Evolutionary conservation across 495 filamentous ascomycete genomes (phyloP), one percentile per base, ranked within the genome.

Genomic region (Neurospora pannonica): DNA sequence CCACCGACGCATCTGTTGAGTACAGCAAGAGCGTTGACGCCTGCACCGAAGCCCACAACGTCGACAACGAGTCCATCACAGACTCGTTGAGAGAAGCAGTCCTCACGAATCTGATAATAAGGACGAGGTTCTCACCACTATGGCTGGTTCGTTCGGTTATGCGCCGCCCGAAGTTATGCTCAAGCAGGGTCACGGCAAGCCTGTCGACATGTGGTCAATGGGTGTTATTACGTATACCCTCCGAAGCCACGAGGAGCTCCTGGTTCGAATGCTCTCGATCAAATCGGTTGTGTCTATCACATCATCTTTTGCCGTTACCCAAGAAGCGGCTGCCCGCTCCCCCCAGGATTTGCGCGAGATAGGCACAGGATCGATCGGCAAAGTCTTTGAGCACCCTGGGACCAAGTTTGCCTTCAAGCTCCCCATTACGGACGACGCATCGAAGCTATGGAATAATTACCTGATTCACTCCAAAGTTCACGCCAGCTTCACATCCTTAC

Each of bases 21-120:
- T 98, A 97, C 85, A 97, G 90, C 85, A 94, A 92, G 81, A 97
- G 92, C 78, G 85, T 97, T 60, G 97, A 99, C 79, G 92, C 90
- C 24, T 97, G 94, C 86, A 89, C 89, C 40, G 93, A 94, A 76
- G 96, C 97, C 4, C 83, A 87, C 2, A 87, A 90, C 74, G 88
- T 94, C 21, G 97, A 99, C 81, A 89, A 83, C 34, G 84, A 86
- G 72, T 46, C 19, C 0, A 46, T 46, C 3, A 46, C 42, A 0
- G 42, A 46, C 7, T 46, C 42, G 19, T 10, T 46, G 7, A 46
- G 19, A 46, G 42, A 46, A 1, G 42, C n/a, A 9, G 42, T 4
- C 8, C 7, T 46, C 42, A 46, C 15, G 5, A n/a, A n/a, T 8
- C 7, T n/a, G n/a, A n/a, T n/a, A n/a, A n/a, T n/a, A n/a, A n/a